Evolutionary conservation across 1,284 basidiomycete genomes (phyloP).

Genomic region (Omphalotus olearius): DNA sequence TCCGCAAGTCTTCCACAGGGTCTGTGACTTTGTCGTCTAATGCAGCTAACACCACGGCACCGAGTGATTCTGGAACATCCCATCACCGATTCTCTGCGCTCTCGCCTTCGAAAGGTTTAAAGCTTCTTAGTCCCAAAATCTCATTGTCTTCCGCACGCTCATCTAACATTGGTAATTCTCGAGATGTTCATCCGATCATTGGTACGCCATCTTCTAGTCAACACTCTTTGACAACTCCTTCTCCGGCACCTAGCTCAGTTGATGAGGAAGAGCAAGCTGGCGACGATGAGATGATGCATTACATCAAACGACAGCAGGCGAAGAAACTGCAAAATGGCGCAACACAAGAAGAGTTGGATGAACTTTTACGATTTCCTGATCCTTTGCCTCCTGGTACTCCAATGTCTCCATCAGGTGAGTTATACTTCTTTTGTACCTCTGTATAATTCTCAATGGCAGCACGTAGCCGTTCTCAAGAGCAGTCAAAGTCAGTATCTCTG

Average conservation of each 20-base stretch:
- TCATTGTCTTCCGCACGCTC: slow-evolving; percentile 53
- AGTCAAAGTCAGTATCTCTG: slow-evolving; percentile 65
- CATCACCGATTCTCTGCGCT: slow-evolving; percentile 72
- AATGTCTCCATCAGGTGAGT: slow-evolving; percentile 69
- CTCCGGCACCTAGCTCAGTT: slow-evolving; percentile 64
- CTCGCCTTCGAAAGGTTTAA: slow-evolving; percentile 78
- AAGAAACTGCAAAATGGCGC: slow-evolving; percentile 85
- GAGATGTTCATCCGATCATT: slow-evolving; percentile 48
- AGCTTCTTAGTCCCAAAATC: slow-evolving; percentile 75
- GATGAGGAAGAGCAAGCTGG: slow-evolving; percentile 91
- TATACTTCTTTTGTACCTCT: slow-evolving; percentile 9
- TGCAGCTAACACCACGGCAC: slow-evolving; percentile 34
- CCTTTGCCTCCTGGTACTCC: slow-evolving; percentile 72
- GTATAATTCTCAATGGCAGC: slow-evolving; percentile 8
- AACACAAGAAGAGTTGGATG: slow-evolving; percentile 83
- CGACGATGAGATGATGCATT: slow-evolving; percentile 96
- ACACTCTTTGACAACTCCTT: slow-evolving; percentile 78
- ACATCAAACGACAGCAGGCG: slow-evolving; percentile 86
- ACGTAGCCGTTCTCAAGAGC: slow-evolving; percentile 57
- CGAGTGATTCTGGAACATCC: slow-evolving; percentile 30
- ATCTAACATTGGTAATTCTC: slow-evolving; percentile 46
- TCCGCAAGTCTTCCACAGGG: slow-evolving; percentile 76
- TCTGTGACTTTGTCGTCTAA: slow-evolving; percentile 63
- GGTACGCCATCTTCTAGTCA: slow-evolving; percentile 69
- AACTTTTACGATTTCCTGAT: slow-evolving; percentile 90